Base-by-base conservation (phyloP, 352 stramenopile genomes). In the Phytopythium litorale region DNA sequence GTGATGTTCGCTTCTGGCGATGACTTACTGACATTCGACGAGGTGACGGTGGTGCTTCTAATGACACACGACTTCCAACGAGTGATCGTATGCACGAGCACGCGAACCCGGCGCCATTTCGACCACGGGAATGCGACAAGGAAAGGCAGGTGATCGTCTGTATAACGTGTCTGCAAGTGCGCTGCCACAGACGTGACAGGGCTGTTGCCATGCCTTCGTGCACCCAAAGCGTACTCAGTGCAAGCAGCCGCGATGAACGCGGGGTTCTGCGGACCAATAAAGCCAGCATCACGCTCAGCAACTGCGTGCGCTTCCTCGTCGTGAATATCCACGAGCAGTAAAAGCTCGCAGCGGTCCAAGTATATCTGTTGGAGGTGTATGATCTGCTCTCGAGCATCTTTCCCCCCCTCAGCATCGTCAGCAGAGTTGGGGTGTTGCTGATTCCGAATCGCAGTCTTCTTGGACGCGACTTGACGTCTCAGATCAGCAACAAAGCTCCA, bases 401-500 rank as follows among this genome's bases (percentile, higher is more conserved):
- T 42, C 11, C 69, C 51, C 11, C 69, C 51, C 0, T 56, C 54
- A 3, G 35, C 28, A 3, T 49, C 50, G 23, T 15, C 16, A 8
- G 15, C 15, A 1, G 16, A 13, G 8, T 15, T 59, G 43, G 11
- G n/a, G 18, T 46, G 30, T n/a, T 58, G 52, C 23, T 59, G 16
- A 42, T 73, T 83, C 49, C 79, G 81, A 30, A 83, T 68, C 42
- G 76, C 62, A 1, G 71, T 86, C 55, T 78, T 84, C 52, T 78
- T 76, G 0, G 72, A 37, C 19, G 73, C 72, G 43, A 84, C 56
- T 16, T 62, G 67, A 7, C 75, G 72, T 6, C 75, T 63, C 13
- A 89, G 53, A 12, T 89, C 79, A 4, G 83, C 84, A 25, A 91
- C 81, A 33, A 56, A 63, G 0, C 67, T 61, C 85, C 85, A 94